These are phyloP conservation scores for Kurtzmaniella natalensis DNA, from an alignment of 1,139 yeast genomes.

Conservation along the genomic window DNA sequence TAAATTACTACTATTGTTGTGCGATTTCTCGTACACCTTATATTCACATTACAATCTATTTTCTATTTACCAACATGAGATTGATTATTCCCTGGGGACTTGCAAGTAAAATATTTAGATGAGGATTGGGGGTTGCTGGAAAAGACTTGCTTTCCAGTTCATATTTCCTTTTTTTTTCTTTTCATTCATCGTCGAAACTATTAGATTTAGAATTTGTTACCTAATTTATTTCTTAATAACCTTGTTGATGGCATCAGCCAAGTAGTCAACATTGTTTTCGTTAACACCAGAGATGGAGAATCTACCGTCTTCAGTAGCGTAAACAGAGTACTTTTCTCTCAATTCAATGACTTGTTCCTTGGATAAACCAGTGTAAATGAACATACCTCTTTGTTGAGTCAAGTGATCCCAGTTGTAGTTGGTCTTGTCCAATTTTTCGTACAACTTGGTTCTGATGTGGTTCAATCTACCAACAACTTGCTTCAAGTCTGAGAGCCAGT, in stretches of 20 bases:
- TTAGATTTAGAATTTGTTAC: too few relatives aligned
- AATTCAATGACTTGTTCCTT: conserved; percentile 66
- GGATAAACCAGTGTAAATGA: conserved; percentile 81
- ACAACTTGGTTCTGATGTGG: conserved; percentile 65
- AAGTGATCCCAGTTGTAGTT: conserved; percentile 82
- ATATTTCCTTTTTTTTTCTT: too few relatives aligned
- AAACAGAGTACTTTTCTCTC: conserved; percentile 70
- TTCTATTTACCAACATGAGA: too few relatives aligned
- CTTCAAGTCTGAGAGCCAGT: conserved; percentile 78
- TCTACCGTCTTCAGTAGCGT: conserved; percentile 86
- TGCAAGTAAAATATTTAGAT: too few relatives aligned
- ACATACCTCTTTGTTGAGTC: conserved; percentile 92
- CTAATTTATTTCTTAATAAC: conserved; percentile 40
- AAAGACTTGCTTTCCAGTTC: too few relatives aligned
- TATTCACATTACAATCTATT: too few relatives aligned
- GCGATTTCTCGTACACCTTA: too few relatives aligned
- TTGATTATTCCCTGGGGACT: too few relatives aligned
- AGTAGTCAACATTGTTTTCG: conserved; percentile 71
- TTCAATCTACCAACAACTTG: conserved; percentile 75
- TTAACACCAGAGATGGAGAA: conserved; percentile 90
- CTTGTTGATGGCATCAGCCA: conserved; percentile 70
- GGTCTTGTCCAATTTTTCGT: conserved; percentile 50
- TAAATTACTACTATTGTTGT: too few relatives aligned
- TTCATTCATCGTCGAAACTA: too few relatives aligned
- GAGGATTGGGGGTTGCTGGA: too few relatives aligned